These are phyloP conservation scores for Aspergillus glaucus DNA, from an alignment of 2,329 filamentous ascomycete species.

Conservation along the genomic window DNA sequence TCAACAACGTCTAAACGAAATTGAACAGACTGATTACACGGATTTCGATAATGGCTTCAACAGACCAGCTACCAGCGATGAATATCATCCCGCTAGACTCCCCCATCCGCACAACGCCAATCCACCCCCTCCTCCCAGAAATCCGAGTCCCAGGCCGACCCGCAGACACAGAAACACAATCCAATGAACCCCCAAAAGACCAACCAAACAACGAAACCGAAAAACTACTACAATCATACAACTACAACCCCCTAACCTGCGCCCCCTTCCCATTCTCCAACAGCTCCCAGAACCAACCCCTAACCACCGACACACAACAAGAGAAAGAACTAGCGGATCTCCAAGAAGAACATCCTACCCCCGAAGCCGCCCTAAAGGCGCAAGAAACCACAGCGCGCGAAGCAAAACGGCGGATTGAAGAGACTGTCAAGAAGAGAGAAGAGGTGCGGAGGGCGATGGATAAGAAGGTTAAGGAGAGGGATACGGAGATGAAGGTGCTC, in stretches of 20 bases:
- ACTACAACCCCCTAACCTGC: conserved; percentile 36
- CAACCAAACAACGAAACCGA: conserved; percentile 1
- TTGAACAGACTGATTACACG: neutral
- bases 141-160: conserved; percentile 29
- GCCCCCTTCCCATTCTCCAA: conserved; percentile 22
- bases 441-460: conserved; percentile 36
- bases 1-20: no score
- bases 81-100: conserved; percentile 27
- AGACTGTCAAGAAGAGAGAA: conserved; percentile 32
- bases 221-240: conserved; percentile 25
- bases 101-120: conserved; percentile 30
- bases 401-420: conserved; percentile 31
- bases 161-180: neutral
- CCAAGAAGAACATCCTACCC: conserved; percentile 30
- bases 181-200: neutral
- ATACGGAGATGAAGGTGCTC: conserved; percentile 37
- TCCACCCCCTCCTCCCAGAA: conserved; percentile 33
- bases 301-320: conserved; percentile 21
- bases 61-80: neutral
- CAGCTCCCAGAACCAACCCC: conserved; percentile 19
- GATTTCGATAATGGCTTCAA: neutral
- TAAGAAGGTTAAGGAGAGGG: conserved; percentile 38
- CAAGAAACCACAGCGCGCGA: conserved; percentile 34
- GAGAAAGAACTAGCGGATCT: conserved; percentile 22
- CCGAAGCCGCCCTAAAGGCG: conserved; percentile 29